A percentile compares a stretch with the other conserved stretches of the same genome.
These are phyloP conservation scores for Aaosphaeria pasadenensis DNA, from an alignment of 2,329 filamentous ascomycete genomes.

Conservation along the genomic window DNA sequence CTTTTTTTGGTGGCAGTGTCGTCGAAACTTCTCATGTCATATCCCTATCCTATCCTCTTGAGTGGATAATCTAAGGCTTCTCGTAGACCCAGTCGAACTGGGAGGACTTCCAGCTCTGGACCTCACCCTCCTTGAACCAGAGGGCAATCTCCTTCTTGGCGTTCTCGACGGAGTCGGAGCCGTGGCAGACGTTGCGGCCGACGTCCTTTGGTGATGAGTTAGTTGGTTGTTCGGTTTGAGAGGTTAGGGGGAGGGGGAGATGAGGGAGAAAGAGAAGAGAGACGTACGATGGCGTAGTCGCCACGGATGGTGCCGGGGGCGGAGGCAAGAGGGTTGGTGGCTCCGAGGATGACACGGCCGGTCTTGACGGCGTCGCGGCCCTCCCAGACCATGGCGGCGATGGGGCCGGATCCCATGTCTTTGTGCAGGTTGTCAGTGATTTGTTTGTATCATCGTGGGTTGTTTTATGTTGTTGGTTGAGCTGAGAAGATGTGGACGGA, in stretches of 20 bases:
- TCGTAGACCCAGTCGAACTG: constrained; percentile 97
- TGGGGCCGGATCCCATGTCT: constrained; percentile 98
- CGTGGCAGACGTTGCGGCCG: constrained; percentile 99
- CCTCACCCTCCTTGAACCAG: constrained; percentile 91
- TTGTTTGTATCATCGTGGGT: constrained; percentile 6
- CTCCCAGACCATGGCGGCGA: constrained; percentile 99
- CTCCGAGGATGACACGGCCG: constrained; percentile 92
- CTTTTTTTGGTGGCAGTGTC: too few species aligned
- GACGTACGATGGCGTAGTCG: constrained; percentile 71
- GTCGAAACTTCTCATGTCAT: too few species aligned
- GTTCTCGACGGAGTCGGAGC: constrained; percentile 97
- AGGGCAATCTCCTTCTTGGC: constrained; percentile 99
- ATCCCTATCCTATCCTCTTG: not conserved
- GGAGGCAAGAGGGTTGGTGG: constrained; percentile 96
- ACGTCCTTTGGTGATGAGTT: constrained; percentile 55
- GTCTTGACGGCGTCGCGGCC: constrained; percentile 99
- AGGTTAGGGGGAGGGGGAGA: not conserved
- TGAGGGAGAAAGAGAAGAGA: not conserved
- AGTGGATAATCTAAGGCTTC: constrained; percentile 56
- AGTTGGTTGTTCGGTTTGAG: not conserved
- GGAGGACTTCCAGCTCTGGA: constrained; percentile 79
- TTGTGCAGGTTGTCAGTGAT: constrained; percentile 3
- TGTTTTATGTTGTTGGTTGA: constrained; percentile 1
- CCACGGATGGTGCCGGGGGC: constrained; percentile 97
- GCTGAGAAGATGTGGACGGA: not conserved